Conservation (phyloP, 2,329 filamentous ascomycete species). For the Apiospora arundinis region DNA sequence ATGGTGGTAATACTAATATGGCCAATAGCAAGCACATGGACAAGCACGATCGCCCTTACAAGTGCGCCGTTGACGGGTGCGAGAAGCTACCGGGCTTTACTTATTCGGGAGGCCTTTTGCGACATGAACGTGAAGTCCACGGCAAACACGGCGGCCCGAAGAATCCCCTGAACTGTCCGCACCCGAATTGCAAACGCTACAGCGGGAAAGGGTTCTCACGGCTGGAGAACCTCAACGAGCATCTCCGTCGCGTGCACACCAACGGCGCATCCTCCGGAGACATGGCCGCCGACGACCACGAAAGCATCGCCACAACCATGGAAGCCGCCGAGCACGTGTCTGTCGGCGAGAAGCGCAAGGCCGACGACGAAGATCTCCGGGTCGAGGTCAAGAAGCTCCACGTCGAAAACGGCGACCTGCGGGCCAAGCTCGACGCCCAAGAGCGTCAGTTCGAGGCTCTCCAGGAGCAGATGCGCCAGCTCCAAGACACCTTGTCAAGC, state of each 20-base stretch:
- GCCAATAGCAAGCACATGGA: slow-evolving; percentile 90
- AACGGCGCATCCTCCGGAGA: slow-evolving; percentile 46
- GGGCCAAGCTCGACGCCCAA: slow-evolving; percentile 56
- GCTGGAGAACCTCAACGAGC: slow-evolving; percentile 93
- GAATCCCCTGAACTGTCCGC: slow-evolving; percentile 85
- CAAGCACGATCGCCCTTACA: slow-evolving; percentile 93
- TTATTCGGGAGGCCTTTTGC: slow-evolving; percentile 86
- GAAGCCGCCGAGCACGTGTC: slow-evolving; percentile 25
- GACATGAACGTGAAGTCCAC: slow-evolving; percentile 94
- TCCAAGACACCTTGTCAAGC: slow-evolving; percentile 43
- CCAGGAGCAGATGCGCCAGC: slow-evolving; percentile 55
- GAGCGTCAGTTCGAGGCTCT: slow-evolving; percentile 42
- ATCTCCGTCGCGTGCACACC: slow-evolving; percentile 87
- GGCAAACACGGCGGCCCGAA: slow-evolving; percentile 88
- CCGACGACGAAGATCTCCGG: slow-evolving; percentile 57
- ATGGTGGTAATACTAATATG: not conserved
- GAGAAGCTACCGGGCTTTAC: slow-evolving; percentile 94
- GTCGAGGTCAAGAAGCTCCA: slow-evolving; percentile 71
- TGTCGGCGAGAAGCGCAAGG: slow-evolving; percentile 57
- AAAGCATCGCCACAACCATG: slow-evolving; percentile 40
- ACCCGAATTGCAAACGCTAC: slow-evolving; percentile 86
- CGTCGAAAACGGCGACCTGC: slow-evolving; percentile 61
- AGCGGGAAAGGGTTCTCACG: slow-evolving; percentile 89
- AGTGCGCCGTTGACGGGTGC: slow-evolving; percentile 81
- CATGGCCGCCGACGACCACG: slow-evolving; percentile 46